Percentiles rank a stretch among this genome's conserved stretches.
phyloP scores from a whole-genome alignment of 192 early-diverging fungal species.

The Coemansia biformis region DNA sequence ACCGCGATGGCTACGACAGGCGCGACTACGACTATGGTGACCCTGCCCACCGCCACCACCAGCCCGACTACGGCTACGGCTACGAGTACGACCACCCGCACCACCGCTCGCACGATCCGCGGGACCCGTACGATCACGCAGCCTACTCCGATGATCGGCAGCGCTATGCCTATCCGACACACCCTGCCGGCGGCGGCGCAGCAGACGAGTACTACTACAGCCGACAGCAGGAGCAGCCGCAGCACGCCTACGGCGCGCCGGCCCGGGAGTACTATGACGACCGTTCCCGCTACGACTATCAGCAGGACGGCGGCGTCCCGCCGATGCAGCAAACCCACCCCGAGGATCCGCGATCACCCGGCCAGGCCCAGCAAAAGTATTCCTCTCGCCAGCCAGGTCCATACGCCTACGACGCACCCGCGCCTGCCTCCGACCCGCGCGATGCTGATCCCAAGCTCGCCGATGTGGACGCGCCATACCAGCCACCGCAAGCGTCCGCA shows the following conservation, averaged over 20 bases:
- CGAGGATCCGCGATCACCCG: constrained; percentile 10
- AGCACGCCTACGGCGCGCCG: no score
- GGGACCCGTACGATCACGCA: no score
- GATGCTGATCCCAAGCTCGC: no score
- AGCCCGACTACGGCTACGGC: constrained; percentile 29
- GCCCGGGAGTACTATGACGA: constrained; percentile 32
- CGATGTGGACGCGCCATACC: background rate
- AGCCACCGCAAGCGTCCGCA: background rate
- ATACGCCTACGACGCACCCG: constrained; percentile 18
- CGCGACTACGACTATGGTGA: constrained; percentile 30
- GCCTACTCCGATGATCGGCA: constrained; percentile 18
- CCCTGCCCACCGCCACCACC: constrained; percentile 10
- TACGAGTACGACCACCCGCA: constrained; percentile 20
- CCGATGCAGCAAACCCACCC: no score
- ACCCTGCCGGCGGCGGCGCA: no score
- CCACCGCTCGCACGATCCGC: constrained; percentile 8
- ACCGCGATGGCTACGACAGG: constrained; percentile 27
- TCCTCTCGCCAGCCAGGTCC: constrained; percentile 5
- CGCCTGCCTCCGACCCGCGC: background rate
- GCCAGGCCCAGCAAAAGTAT: constrained; percentile 24
- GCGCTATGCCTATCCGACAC: constrained; percentile 19
- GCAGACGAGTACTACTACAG: no score
- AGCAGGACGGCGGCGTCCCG: background rate
- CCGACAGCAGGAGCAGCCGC: no score
- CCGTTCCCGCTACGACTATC: constrained; percentile 20